Base-by-base conservation (phyloP, 1,284 basidiomycete genomes). In the Cryptococcus maquisensis region DNA sequence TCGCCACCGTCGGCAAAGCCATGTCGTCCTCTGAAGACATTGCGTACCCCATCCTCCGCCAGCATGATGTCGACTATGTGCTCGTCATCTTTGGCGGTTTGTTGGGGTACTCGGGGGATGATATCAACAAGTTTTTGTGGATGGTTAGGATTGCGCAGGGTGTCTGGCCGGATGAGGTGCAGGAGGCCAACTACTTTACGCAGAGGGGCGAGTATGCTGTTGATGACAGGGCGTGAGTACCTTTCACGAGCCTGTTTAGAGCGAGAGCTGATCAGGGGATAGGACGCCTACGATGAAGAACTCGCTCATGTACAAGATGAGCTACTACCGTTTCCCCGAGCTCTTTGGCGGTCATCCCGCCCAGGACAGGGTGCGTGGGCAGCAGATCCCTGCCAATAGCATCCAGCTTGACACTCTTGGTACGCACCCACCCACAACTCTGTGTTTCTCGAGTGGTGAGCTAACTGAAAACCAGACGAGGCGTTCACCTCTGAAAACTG, bases 121-220 rank as follows among this genome's bases (percentile, higher is more conserved):
- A 99, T 74, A 91, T 99, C 79, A 99, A 99, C 85, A 99, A 98
- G 79, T 99, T 96, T 83, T 79, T 99, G 54, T 96, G 91, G 91
- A 95, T 95, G 92, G 88, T 98, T 59, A 85, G 96, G 55, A 98
- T 98, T 69, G 88, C 96, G 2, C 92, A 97, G 71, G 95, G 96
- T 55, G 89, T 97, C 47, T 99, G 96, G 96, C 96, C 96, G 1
- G 91, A 98, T 49, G 96, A 98, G 77, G 90, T 98, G 57, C 87
- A 89, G 69, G 96, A 99, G 77, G 81, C 85, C 32, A 87, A 89
- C 71, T 99, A 90, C 81, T 99, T 99, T 77, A 98, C 88, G 0
- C 79, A 85, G n/a, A 80, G 86, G 12, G 96, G 96, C 44, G 93
- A 98, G 73, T 99, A 98, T 79, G 85, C 86, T 62, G 82, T 98